These are phyloP conservation scores for Cryomyces antarcticus DNA, from an alignment of 495 filamentous ascomycete genomes.

Conservation along the genomic window DNA sequence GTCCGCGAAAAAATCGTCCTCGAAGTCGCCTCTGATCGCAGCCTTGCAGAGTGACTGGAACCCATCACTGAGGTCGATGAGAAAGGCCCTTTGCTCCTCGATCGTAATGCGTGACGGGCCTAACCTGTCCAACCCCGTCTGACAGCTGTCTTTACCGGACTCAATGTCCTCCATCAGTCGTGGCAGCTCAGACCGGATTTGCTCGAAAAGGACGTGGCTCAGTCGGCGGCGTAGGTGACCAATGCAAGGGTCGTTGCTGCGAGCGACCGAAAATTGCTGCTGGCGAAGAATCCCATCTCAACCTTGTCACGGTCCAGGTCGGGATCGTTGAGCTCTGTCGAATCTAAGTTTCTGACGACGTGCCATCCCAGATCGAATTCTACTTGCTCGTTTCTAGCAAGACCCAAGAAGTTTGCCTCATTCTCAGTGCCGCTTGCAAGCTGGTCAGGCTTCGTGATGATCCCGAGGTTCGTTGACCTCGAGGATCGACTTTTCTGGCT, in stretches of 20 bases:
- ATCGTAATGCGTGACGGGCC: slow-evolving; percentile 27
- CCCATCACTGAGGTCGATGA: slow-evolving; percentile 29
- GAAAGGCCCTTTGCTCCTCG: slow-evolving; percentile 30
- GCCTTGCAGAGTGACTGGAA: slow-evolving; percentile 30
- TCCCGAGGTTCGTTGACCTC: slow-evolving; percentile 12
- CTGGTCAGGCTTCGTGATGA: slow-evolving; percentile 19
- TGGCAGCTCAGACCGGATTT: slow-evolving; percentile 37
- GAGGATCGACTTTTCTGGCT: slow-evolving; percentile 9
- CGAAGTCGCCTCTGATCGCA: slow-evolving; percentile 35
- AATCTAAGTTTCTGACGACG: slow-evolving; percentile 11
- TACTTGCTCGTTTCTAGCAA: slow-evolving; percentile 10
- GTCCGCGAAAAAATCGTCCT: slow-evolving; percentile 32
- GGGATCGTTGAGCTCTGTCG: background rate
- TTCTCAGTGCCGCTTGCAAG: slow-evolving; percentile 9
- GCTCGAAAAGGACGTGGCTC: slow-evolving; percentile 32
- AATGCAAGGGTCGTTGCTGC: slow-evolving; percentile 22
- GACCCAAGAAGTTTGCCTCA: slow-evolving; percentile 7
- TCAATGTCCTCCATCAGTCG: slow-evolving; percentile 37
- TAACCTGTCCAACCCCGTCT: slow-evolving; percentile 21
- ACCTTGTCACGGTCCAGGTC: slow-evolving; percentile 15
- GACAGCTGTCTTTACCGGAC: slow-evolving; percentile 15
- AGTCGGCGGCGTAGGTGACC: slow-evolving; percentile 27
- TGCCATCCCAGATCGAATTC: slow-evolving; percentile 16
- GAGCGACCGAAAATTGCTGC: slow-evolving; percentile 27
- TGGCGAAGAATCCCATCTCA: slow-evolving; percentile 24